These are phyloP conservation scores for Neurospora sp. DNA, from an alignment of 2,329 filamentous ascomycete genomes.

Conservation along the genomic window DNA sequence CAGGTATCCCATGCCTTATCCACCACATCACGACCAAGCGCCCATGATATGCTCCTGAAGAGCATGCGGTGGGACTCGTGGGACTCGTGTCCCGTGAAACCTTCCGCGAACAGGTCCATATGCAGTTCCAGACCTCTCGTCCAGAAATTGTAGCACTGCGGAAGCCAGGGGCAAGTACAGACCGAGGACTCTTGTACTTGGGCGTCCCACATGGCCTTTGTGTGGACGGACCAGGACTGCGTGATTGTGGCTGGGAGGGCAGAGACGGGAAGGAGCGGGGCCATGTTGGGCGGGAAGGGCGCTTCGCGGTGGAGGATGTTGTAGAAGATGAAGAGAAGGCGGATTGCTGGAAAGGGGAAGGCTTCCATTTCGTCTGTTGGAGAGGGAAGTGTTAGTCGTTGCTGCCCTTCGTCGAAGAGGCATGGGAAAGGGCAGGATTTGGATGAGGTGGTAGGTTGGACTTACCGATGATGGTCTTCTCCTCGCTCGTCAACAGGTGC, in stretches of 20 bases:
- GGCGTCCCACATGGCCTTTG: not conserved
- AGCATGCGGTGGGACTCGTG: not conserved
- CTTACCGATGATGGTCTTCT: not conserved
- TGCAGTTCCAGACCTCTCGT: not conserved
- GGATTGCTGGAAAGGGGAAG: not conserved
- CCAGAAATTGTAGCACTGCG: not conserved
- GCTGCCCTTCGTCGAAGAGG: not conserved
- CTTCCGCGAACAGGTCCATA: not conserved
- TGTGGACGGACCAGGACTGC: not conserved
- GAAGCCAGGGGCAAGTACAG: not conserved
- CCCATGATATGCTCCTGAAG: not conserved
- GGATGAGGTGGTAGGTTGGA: not conserved
- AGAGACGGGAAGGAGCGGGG: not conserved
- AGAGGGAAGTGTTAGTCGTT: not conserved
- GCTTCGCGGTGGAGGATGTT: not conserved
- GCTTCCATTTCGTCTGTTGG: not conserved
- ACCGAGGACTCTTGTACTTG: not conserved
- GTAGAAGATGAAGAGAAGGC: not conserved
- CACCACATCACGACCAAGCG: not conserved
- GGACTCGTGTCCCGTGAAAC: not conserved
- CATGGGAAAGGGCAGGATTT: not conserved
- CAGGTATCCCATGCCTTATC: not conserved
- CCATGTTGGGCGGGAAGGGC: not conserved
- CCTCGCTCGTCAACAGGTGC: not conserved
- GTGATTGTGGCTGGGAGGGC: not conserved